Conservation (phyloP, 2,329 filamentous ascomycete species). For the Sporothrix luriei region DNA sequence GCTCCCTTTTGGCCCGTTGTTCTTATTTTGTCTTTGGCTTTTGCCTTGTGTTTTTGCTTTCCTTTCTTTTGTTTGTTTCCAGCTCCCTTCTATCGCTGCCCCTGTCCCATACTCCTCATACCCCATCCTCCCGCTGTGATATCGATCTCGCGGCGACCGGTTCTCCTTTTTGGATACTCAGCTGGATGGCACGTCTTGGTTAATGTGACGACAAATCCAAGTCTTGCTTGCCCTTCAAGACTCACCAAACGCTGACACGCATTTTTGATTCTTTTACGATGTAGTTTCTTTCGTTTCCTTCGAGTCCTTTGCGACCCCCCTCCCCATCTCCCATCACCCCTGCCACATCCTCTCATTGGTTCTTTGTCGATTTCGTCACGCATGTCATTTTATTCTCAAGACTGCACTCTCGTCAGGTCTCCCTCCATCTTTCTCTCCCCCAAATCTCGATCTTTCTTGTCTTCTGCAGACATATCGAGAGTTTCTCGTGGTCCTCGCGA, state of each 20-base stretch:
- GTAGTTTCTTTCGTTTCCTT: background rate
- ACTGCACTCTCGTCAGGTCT: too few species aligned
- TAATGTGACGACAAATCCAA: slow-evolving; percentile 15
- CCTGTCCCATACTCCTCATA: background rate
- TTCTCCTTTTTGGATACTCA: background rate
- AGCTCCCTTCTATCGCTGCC: background rate
- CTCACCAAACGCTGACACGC: background rate
- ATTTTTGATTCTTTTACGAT: slow-evolving; percentile 1
- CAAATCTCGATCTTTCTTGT: background rate
- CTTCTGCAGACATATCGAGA: background rate
- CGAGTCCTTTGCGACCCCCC: background rate
- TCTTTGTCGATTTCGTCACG: slow-evolving; percentile 6
- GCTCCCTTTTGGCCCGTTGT: slow-evolving; percentile 1
- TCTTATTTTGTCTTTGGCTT: background rate
- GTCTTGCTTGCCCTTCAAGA: background rate
- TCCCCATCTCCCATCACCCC: background rate
- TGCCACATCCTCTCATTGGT: slow-evolving; percentile 4
- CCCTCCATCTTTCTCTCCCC: too few species aligned
- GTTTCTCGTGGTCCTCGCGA: background rate
- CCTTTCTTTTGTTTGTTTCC: too few species aligned
- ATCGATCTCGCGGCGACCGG: slow-evolving; percentile 9
- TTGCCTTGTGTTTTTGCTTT: background rate
- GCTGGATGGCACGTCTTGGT: background rate
- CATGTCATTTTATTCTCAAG: background rate
- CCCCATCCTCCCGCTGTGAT: slow-evolving; percentile 25